Conservation (phyloP, 441 rosid species). For the Euphorbia celastroides region DNA sequence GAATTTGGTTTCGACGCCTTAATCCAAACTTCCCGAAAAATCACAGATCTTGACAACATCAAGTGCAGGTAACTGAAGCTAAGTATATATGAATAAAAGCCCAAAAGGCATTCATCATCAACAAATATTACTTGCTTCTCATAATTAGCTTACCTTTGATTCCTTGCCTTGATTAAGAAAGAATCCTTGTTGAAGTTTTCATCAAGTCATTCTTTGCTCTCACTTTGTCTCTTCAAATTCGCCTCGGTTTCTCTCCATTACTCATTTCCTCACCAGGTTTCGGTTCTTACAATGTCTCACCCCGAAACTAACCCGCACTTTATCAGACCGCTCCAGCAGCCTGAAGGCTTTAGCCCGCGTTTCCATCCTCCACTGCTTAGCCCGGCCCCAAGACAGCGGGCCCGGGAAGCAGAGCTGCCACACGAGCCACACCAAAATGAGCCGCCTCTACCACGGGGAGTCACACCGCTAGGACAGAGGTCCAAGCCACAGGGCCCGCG, state of each 20-base stretch:
- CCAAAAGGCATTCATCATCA: constrained; percentile 8
- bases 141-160: constrained; percentile 41
- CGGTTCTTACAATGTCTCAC: constrained; percentile 29
- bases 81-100: not conserved
- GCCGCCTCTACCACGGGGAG: not conserved
- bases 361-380: not conserved
- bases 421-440: not conserved
- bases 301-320: constrained; percentile 68
- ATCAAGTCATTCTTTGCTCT: constrained; percentile 41
- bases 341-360: constrained; percentile 4
- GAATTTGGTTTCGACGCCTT: no score
- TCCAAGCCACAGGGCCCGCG: not conserved
- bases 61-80: not conserved
- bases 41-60: not conserved
- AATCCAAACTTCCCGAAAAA: no score
- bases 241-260: no score
- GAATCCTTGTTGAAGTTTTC: constrained; percentile 62
- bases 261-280: constrained; percentile 8
- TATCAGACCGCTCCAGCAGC: constrained; percentile 3
- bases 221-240: not conserved
- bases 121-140: constrained; percentile 60
- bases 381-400: not conserved
- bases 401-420: not conserved
- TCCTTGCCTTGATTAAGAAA: constrained; percentile 46
- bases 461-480: constrained; percentile 14